Evolutionary conservation across 495 filamentous ascomycete genomes (phyloP).

Genomic region (Xylaria castorea): DNA sequence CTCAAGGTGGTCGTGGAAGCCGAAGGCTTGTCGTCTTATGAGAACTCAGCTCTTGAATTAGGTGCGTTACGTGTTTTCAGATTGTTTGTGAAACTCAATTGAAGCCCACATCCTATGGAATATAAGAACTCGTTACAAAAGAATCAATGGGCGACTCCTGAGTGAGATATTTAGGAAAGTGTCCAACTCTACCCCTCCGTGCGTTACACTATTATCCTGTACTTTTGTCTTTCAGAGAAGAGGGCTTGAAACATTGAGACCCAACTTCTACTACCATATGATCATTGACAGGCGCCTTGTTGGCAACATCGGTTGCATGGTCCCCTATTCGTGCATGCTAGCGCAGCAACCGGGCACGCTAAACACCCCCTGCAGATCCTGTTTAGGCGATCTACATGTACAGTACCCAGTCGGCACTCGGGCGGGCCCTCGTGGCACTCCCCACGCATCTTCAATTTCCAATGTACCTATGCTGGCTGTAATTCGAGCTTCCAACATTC

Average conservation of each 20-base stretch:
- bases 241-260: neutral
- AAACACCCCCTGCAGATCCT: neutral
- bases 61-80: conserved; percentile 5
- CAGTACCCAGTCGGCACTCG: neutral
- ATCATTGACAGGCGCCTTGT: neutral
- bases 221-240: neutral
- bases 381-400: neutral
- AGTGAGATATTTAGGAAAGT: neutral
- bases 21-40: neutral
- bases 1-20: neutral
- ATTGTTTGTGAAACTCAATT: neutral
- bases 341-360: conserved; percentile 1
- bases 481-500: neutral
- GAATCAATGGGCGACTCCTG: neutral
- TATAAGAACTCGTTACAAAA: neutral
- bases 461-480: neutral
- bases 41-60: neutral
- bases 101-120: neutral
- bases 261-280: neutral
- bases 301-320: neutral
- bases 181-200: neutral
- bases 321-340: neutral
- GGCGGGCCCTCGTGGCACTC: neutral
- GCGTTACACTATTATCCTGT: neutral
- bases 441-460: neutral